Evolutionary conservation across 345 rosid genomes (phyloP).

Genomic region (Dipteronia sinensis): DNA sequence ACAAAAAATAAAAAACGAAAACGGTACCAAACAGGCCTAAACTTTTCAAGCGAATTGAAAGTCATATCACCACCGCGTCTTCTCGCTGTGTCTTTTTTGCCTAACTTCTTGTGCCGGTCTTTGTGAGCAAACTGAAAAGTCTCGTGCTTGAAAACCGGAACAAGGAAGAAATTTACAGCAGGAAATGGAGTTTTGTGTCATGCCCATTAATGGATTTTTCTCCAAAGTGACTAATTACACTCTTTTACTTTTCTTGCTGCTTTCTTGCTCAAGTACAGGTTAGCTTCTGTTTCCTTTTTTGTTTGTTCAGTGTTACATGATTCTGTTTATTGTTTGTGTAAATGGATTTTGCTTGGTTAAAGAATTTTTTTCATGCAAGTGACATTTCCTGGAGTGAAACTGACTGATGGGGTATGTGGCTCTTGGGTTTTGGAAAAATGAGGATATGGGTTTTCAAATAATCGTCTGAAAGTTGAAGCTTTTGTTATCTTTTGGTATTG

Average conservation of each 20-base stretch:
- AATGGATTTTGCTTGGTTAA: conserved; percentile 10
- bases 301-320: neutral
- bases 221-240: conserved; percentile 21
- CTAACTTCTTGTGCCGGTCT: too few relatives aligned
- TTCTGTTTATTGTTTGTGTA: conserved; percentile 15
- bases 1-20: too few relatives aligned
- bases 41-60: too few relatives aligned
- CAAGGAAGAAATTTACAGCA: conserved; percentile 6
- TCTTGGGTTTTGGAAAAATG: neutral
- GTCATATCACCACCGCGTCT: too few relatives aligned
- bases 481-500: neutral
- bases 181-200: conserved; percentile 41
- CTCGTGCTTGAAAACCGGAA: neutral
- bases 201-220: conserved; percentile 28
- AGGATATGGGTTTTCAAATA: conserved; percentile 19
- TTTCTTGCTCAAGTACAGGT: conserved; percentile 60
- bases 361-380: neutral
- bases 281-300: conserved; percentile 10
- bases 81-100: too few relatives aligned
- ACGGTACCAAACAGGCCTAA: too few relatives aligned
- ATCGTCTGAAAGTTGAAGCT: neutral
- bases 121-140: neutral
- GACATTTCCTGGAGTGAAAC: too few relatives aligned
- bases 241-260: conserved; percentile 39
- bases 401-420: too few relatives aligned